Conservation (phyloP, 257 asterid genomes). For the Haberlea rhodopensis region DNA sequence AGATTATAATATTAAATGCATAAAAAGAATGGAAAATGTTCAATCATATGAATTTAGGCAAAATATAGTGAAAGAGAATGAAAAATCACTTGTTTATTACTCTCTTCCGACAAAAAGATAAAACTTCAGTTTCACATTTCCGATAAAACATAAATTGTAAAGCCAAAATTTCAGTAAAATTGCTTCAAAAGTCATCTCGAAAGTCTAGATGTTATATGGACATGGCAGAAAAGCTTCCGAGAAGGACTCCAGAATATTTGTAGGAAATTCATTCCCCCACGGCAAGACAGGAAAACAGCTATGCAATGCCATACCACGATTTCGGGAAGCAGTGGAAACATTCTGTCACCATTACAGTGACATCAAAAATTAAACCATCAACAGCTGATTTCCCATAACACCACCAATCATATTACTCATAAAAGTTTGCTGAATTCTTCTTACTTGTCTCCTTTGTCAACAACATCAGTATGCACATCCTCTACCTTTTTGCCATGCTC, state of each 20-base stretch:
- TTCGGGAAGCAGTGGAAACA: neutral
- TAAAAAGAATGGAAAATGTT: neutral
- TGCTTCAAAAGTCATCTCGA: neutral
- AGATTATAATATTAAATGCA: neutral
- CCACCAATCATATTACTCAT: neutral
- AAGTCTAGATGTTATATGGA: neutral
- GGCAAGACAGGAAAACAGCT: neutral
- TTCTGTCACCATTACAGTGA: neutral
- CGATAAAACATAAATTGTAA: neutral
- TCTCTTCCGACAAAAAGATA: neutral
- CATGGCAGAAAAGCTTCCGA: neutral
- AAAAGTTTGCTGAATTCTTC: neutral
- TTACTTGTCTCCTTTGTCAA: constrained; percentile 18
- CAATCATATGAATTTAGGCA: neutral
- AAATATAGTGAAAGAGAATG: neutral
- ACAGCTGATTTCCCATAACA: neutral
- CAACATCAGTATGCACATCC: constrained; percentile 9
- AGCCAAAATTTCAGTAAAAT: neutral
- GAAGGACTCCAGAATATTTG: neutral
- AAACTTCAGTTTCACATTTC: neutral
- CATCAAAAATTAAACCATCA: neutral
- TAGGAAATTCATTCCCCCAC: neutral
- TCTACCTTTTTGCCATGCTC: constrained; percentile 25
- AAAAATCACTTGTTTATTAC: neutral
- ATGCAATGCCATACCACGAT: neutral